phyloP scores from a whole-genome alignment of 192 early-diverging fungal genomes.

The Piromyces finnis region DNA sequence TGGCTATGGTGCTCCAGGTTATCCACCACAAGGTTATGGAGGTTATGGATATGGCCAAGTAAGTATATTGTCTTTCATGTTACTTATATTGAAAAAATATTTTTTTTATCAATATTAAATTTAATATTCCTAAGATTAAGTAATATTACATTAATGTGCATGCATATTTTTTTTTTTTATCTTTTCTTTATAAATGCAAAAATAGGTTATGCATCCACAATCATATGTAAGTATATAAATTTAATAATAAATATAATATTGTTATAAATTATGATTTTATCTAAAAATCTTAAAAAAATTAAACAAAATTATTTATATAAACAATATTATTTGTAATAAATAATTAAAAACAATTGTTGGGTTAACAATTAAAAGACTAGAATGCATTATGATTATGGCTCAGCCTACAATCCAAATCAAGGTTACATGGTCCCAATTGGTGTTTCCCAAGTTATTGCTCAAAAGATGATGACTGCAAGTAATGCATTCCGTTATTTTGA shows the following conservation, averaged over 20 bases:
- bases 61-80: no score
- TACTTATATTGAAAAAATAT: no score
- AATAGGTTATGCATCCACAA: not conserved
- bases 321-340: no score
- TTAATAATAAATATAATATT: not conserved
- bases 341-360: no score
- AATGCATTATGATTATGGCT: not conserved
- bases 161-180: no score
- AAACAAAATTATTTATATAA: no score
- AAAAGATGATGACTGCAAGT: not conserved
- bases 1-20: not conserved
- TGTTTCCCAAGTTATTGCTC: not conserved
- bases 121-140: no score
- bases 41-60: not conserved
- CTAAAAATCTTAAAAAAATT: no score
- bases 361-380: not conserved
- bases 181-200: no score
- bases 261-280: no score
- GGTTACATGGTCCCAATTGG: not conserved
- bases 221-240: not conserved
- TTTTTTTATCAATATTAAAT: no score
- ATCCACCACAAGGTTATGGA: not conserved
- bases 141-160: no score
- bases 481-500: not conserved
- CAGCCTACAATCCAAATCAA: not conserved